Base-by-base conservation (phyloP, 148 eudicot genomes). In the Linanthus parryae region DNA sequence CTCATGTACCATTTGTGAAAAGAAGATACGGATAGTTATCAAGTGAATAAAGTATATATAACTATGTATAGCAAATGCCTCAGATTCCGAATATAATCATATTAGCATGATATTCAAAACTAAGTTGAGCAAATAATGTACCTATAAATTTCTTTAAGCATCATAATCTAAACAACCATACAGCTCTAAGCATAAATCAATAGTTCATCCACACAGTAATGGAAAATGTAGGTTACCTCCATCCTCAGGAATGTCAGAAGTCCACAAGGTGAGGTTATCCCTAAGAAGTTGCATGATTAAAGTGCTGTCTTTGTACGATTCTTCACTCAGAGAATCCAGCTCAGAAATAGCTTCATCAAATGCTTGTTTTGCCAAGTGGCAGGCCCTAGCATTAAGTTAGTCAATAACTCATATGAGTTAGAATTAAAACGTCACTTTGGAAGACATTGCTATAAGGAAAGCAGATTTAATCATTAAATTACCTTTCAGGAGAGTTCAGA, bases 401-500 rank as follows among this genome's bases (percentile, higher is more conserved):
- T 11, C 34, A 54, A 54, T 8, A 10, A 28, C 12, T 62, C 14
- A 44, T 38, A 7, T 23, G 21, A 22, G 23, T 31, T 12, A n/a
- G 11, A 11, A 45, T 12, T 7, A 3, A 18, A 33, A 33, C 30
- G 8, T 7, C 34, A 52, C 25, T 21, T 21, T 20, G 36, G 41
- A 15, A 31, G 9, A 57, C 9, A 44, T 45, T 14, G 9, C 14
- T 20, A 10, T 6, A 15, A 12, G 13, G 9, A n/a, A 14, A 42
- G 21, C 2, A 45, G 22, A 25, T 1, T 12, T 38, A 21, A 39
- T 30, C 19, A 20, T 35, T 8, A 18, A 19, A 18, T n/a, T 48
- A 68, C 72, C 72, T 68, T 68, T 68, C 72, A 49, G 72, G 72
- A 2, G 72, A 68, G 62, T 68, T 68, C 66, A 68, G 48, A 18